phyloP scores from a whole-genome alignment of 306 rosid genomes.

The Senna tora region DNA sequence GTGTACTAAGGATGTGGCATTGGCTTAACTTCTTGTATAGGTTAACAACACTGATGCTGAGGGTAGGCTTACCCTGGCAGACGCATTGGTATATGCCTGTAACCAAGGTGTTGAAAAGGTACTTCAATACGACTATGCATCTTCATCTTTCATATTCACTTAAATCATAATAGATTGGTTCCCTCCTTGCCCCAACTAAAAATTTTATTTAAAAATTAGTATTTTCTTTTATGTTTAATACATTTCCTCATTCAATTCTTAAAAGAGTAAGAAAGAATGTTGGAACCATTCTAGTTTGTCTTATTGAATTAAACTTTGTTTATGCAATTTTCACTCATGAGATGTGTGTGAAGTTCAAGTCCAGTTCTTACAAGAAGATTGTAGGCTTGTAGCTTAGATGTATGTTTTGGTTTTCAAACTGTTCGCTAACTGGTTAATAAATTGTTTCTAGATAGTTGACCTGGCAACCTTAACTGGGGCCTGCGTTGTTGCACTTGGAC shows the following conservation, averaged over 20 bases:
- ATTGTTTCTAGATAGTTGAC: slow-evolving; percentile 76
- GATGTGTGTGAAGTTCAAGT: slow-evolving; percentile 10
- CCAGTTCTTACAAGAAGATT: slow-evolving; percentile 14
- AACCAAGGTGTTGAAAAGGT: slow-evolving; percentile 99
- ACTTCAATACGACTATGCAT: slow-evolving; percentile 22
- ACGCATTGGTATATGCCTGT: slow-evolving; percentile 92
- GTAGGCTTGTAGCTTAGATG: slow-evolving; percentile 21
- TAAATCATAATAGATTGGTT: slow-evolving; percentile 17
- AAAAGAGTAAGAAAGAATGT: slow-evolving; percentile 18
- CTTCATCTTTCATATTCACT: slow-evolving; percentile 20
- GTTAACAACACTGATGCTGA: slow-evolving; percentile 99
- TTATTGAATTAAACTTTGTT: slow-evolving; percentile 1
- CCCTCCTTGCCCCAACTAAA: neutral
- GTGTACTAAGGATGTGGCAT: slow-evolving; percentile 27
- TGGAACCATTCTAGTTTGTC: neutral
- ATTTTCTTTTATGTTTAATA: neutral
- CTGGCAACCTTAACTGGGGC: slow-evolving; percentile 98
- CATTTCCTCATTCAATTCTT: slow-evolving; percentile 18
- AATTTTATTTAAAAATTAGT: neutral
- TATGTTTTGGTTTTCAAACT: slow-evolving; percentile 34
- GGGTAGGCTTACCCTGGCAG: slow-evolving; percentile 98
- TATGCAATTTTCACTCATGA: slow-evolving; percentile 22
- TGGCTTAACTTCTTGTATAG: slow-evolving; percentile 51
- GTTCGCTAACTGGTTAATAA: slow-evolving; percentile 37
- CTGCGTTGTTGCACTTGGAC: slow-evolving; percentile 88